These are phyloP conservation scores for Knufia petricola DNA, from an alignment of 2,329 filamentous ascomycete genomes.

Conservation along the genomic window DNA sequence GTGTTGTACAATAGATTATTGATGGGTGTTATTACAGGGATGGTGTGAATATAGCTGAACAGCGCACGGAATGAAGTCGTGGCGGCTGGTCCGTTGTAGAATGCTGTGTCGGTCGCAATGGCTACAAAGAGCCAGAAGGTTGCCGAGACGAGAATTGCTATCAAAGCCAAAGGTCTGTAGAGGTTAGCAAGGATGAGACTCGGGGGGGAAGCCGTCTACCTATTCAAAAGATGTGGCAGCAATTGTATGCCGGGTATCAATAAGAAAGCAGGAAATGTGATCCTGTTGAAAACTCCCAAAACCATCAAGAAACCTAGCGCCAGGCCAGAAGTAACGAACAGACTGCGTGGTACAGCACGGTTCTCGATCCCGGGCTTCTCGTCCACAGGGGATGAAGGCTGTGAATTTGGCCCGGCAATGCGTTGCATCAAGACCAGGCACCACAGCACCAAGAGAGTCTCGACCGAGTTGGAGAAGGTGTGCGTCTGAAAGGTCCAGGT, in stretches of 20 bases:
- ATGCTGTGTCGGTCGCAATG: constrained; percentile 73
- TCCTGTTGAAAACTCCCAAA: constrained; percentile 88
- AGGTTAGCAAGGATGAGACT: neutral
- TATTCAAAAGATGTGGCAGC: constrained; percentile 73
- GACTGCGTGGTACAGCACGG: neutral
- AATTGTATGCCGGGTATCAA: constrained; percentile 73
- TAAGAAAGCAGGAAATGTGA: constrained; percentile 92
- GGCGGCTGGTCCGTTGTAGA: constrained; percentile 49
- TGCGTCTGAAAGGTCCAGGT: constrained; percentile 99
- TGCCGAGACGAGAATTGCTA: constrained; percentile 55
- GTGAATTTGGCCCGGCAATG: constrained; percentile 40
- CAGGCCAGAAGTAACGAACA: constrained; percentile 46
- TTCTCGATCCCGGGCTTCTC: neutral
- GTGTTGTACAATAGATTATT: constrained; percentile 74
- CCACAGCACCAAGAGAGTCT: constrained; percentile 89
- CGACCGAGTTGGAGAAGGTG: constrained; percentile 95
- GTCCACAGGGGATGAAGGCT: neutral
- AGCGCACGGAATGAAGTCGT: constrained; percentile 29
- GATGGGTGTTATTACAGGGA: constrained; percentile 63
- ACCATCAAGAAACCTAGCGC: constrained; percentile 73
- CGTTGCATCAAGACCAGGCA: constrained; percentile 83
- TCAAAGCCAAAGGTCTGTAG: constrained; percentile 47
- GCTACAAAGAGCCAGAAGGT: constrained; percentile 61
- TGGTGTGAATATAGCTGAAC: constrained; percentile 45
- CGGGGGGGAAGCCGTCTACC: constrained; percentile 38